These are phyloP conservation scores for Rhodotorula sp. DNA, from an alignment of 1,284 basidiomycete genomes.

Conservation along the genomic window DNA sequence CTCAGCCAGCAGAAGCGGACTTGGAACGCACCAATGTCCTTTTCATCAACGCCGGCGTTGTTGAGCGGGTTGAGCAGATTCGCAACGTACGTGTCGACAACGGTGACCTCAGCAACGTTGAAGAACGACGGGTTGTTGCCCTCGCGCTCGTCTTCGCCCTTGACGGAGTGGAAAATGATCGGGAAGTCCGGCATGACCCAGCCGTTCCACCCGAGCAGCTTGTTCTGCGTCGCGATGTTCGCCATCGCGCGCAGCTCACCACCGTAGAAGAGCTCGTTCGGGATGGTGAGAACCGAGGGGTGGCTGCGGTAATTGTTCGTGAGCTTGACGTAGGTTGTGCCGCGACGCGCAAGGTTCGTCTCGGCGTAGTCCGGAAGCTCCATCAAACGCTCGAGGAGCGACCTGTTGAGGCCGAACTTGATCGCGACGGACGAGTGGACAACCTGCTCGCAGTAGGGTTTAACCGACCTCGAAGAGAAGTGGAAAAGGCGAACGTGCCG, in stretches of 20 bases:
- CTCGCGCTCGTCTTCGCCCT: conserved; percentile 49
- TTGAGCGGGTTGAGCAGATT: not conserved
- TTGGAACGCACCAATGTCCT: conserved; percentile 18
- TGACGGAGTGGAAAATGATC: conserved; percentile 48
- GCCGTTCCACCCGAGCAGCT: conserved; percentile 44
- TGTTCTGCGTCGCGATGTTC: not conserved
- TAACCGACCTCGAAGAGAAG: not conserved
- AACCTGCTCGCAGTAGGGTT: conserved; percentile 8
- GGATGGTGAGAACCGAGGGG: conserved; percentile 49
- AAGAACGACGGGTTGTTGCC: conserved; percentile 46
- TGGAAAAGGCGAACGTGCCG: conserved; percentile 29
- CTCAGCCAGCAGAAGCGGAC: too few relatives aligned
- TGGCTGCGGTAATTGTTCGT: conserved; percentile 52
- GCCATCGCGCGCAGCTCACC: conserved; percentile 48
- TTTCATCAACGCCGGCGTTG: not conserved
- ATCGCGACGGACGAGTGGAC: conserved; percentile 46
- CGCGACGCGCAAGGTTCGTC: conserved; percentile 17
- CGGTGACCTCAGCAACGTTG: conserved; percentile 46
- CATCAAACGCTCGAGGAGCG: conserved; percentile 52
- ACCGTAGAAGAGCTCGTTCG: conserved; percentile 51
- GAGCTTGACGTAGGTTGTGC: conserved; percentile 39
- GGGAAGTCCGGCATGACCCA: conserved; percentile 48
- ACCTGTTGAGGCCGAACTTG: conserved; percentile 47
- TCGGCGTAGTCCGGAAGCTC: conserved; percentile 45
- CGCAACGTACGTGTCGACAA: conserved; percentile 40